phyloP scores from a whole-genome alignment of 768 basidiomycete species.

The Naganishia friedmannii region DNA sequence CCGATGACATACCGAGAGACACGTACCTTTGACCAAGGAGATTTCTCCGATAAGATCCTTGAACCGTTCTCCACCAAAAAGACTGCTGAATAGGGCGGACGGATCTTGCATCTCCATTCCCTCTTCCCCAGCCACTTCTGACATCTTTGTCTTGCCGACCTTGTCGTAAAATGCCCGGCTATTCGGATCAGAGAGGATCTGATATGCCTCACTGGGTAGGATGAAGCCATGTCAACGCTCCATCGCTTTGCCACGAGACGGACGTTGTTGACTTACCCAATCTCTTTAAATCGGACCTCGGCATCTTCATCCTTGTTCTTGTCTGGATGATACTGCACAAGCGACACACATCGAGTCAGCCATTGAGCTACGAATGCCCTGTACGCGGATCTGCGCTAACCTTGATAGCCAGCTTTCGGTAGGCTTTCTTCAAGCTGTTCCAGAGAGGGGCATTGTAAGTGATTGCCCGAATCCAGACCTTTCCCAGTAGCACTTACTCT shows the following conservation, averaged over 20 bases:
- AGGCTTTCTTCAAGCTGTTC: slow-evolving; percentile 77
- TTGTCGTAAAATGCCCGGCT: slow-evolving; percentile 86
- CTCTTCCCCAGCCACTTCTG: slow-evolving; percentile 67
- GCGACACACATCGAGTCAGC: slow-evolving; percentile 21
- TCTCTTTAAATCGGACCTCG: slow-evolving; percentile 93
- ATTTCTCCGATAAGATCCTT: slow-evolving; percentile 48
- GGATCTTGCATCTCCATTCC: slow-evolving; percentile 91
- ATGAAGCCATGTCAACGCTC: background rate
- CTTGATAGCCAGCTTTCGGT: slow-evolving; percentile 90
- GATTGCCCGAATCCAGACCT: background rate
- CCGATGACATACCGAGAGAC: slow-evolving; percentile 51
- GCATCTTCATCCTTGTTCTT: slow-evolving; percentile 91
- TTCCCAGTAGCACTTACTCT: slow-evolving; percentile 38
- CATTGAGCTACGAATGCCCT: slow-evolving; percentile 4
- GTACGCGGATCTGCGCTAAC: slow-evolving; percentile 54
- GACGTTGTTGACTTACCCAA: slow-evolving; percentile 61
- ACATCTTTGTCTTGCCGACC: slow-evolving; percentile 83
- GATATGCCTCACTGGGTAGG: slow-evolving; percentile 74
- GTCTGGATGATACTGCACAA: slow-evolving; percentile 79
- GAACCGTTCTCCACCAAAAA: slow-evolving; percentile 60
- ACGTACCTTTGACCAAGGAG: slow-evolving; percentile 73
- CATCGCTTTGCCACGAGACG: background rate
- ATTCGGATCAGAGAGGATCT: slow-evolving; percentile 68
- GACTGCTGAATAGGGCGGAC: slow-evolving; percentile 87
- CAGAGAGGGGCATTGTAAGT: slow-evolving; percentile 14